Conservation (phyloP, 352 stramenopile genomes). For the Pythium guiyangense region DNA sequence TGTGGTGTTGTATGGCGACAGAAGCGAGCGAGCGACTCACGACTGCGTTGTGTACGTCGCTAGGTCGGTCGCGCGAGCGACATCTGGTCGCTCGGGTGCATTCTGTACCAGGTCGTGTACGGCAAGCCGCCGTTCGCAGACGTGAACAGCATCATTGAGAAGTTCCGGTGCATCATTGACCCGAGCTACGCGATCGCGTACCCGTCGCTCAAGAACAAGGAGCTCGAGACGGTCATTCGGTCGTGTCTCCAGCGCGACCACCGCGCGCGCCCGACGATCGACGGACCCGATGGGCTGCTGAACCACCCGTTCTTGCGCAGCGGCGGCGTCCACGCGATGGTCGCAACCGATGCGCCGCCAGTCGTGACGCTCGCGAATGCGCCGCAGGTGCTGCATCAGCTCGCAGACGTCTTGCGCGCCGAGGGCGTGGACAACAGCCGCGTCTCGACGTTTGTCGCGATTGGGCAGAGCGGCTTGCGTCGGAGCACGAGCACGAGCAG, state of each 20-base stretch:
- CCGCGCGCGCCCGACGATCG: slow-evolving; percentile 70
- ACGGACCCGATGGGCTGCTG: slow-evolving; percentile 67
- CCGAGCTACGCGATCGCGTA: slow-evolving; percentile 89
- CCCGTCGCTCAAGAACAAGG: slow-evolving; percentile 72
- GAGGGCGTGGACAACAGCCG: slow-evolving; percentile 38
- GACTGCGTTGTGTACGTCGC: not conserved
- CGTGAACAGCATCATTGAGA: slow-evolving; percentile 93
- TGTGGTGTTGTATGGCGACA: not conserved
- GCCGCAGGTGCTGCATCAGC: slow-evolving; percentile 34
- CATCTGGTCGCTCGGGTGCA: slow-evolving; percentile 96
- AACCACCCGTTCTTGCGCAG: slow-evolving; percentile 78
- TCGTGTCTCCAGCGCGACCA: slow-evolving; percentile 86
- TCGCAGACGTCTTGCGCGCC: slow-evolving; percentile 41
- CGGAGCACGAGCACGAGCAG: not conserved
- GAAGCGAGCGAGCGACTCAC: not conserved
- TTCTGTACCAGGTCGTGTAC: slow-evolving; percentile 98
- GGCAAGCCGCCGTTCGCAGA: slow-evolving; percentile 93
- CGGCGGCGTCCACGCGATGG: slow-evolving; percentile 16
- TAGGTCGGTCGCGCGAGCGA: slow-evolving; percentile 90
- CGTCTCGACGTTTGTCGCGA: slow-evolving; percentile 48
- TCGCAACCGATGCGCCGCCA: slow-evolving; percentile 12
- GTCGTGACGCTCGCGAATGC: slow-evolving; percentile 41
- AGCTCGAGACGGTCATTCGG: slow-evolving; percentile 84
- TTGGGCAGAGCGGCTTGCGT: slow-evolving; percentile 34
- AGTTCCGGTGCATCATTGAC: slow-evolving; percentile 95